Evolutionary conservation across 2,329 filamentous ascomycete species (phyloP).

Genomic region (Scedosporium minutisporum): DNA sequence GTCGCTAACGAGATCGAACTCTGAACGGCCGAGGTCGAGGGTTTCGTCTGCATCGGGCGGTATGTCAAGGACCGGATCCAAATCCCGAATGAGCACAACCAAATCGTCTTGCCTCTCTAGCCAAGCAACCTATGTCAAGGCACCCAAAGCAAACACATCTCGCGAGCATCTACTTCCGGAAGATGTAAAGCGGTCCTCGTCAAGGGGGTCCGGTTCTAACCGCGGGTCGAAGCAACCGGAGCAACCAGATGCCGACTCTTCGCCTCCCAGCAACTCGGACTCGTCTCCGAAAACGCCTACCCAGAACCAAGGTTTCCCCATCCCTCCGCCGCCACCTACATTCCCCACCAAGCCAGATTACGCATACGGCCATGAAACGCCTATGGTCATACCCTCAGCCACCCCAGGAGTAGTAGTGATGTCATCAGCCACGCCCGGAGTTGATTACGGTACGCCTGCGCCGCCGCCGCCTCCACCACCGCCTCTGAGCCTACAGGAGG

Average conservation of each 20-base stretch:
- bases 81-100: slow-evolving; percentile 38
- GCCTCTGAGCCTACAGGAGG: slow-evolving; percentile 60
- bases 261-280: slow-evolving; percentile 37
- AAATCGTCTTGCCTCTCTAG: slow-evolving; percentile 46
- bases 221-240: slow-evolving; percentile 21
- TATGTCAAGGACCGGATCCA: slow-evolving; percentile 36
- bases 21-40: slow-evolving; percentile 32
- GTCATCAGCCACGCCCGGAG: slow-evolving; percentile 23
- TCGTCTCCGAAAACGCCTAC: slow-evolving; percentile 55
- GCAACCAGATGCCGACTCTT: slow-evolving; percentile 30
- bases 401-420: slow-evolving; percentile 19
- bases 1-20: slow-evolving; percentile 13
- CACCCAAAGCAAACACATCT: slow-evolving; percentile 1
- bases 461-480: slow-evolving; percentile 57
- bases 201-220: slow-evolving; percentile 15
- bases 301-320: slow-evolving; percentile 38
- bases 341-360: slow-evolving; percentile 27
- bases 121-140: slow-evolving; percentile 43
- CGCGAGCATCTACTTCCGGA: slow-evolving; percentile 7
- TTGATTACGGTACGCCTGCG: slow-evolving; percentile 24
- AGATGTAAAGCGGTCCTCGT: slow-evolving; percentile 11
- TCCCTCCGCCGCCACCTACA: slow-evolving; percentile 36
- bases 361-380: slow-evolving; percentile 24
- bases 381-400: slow-evolving; percentile 25
- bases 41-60: slow-evolving; percentile 33